Base-by-base conservation (phyloP, 2,329 filamentous ascomycete genomes). In the Seiridium unicorne region DNA sequence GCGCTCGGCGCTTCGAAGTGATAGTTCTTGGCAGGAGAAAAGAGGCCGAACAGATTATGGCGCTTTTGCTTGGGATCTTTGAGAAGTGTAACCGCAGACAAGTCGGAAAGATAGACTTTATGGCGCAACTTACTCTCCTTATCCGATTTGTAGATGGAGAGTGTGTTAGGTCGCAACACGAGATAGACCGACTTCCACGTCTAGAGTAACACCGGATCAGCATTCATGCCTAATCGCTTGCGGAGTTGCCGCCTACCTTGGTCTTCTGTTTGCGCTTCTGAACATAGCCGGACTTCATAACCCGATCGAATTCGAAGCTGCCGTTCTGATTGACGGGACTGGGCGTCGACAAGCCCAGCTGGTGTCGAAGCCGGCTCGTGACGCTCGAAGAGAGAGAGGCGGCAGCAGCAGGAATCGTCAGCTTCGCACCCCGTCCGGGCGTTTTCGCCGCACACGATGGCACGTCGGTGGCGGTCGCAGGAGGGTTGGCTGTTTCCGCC, bases 281-380 rank as follows among this genome's bases (percentile, higher is more conserved):
- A 44, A 97, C 88, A 66, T 89, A 90, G 61, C 94, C 93, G 60
- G 89, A 88, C 78, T 96, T 98, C 74, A 98, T 84, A 59, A 98
- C 91, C 55, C 93, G 89, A 75, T 99, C 95, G 70, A 96, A 96
- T 70, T 95, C 93, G 74, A 97, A 99, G 75, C 92, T 95, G 63
- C 95, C 95, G 75, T 96, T 93, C 75, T 96, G 89, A 72, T 94
- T 96, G 64, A 98, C 92, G 4, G 93, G 92, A 36, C 92, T 95
- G 70, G 92, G 88, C 13, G 88, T 82, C 65, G 90, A 87, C 48
- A 89, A 72, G 34, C 78, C 79, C 34, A 86, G 74, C 66, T 84
- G 81, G 59, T 64, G 72, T 60, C 68, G 72, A 35, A 76, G 47
- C n/a, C 71, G 71, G 48, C 69, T 69, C 18, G 69, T 66, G 3